Evolutionary conservation across 2,329 filamentous ascomycete species (phyloP), one percentile per base, ranked within the genome.

Genomic region (Pseudogymnoascus destructans): DNA sequence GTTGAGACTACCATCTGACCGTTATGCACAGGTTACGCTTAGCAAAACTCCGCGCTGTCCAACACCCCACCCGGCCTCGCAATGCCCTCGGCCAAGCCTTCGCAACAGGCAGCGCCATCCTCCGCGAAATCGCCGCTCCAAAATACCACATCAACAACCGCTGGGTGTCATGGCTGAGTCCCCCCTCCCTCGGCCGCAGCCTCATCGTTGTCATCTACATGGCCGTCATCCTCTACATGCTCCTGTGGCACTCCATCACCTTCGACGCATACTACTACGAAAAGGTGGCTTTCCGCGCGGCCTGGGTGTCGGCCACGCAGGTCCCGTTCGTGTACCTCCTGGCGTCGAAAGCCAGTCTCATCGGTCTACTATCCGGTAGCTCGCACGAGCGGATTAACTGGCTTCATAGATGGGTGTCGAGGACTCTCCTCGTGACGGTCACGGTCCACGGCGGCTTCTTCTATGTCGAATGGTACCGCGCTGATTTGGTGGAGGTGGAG

Each of bases 401-500:
- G 85, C 70, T 87, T 57, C 85, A 89, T 65, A 78, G 85, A 61
- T 89, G 85, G 85, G 79, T 84, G 8, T 82, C 81, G 2, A 77
- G 85, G 60, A 85, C 82, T 58, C 79, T 88, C 72, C 77, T 88
- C 33, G 71, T 87, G 13, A 86, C 82, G 0, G 80, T 80, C 1
- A 82, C 83, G 0, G 76, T 87, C 3, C 85, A 89, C 64, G 84
- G 86, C 60, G 85, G 80, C 64, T 80, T 85, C 68, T 88, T 87
- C 68, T 83, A 82, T 70, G 72, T 73, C 2, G 77, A 84, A 66
- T 88, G 84, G 81, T 76, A 76, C 23, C 72, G 73, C 9, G 76
- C 80, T 58, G 78, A 80, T 59, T 80, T 85, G 59, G 74, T 86
- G 27, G 70, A 77, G 38, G 70, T 74, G 17, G 79, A 86, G 66